These are phyloP conservation scores for Aspergillus sp. DNA, from an alignment of 2,329 filamentous ascomycete species.

Conservation along the genomic window DNA sequence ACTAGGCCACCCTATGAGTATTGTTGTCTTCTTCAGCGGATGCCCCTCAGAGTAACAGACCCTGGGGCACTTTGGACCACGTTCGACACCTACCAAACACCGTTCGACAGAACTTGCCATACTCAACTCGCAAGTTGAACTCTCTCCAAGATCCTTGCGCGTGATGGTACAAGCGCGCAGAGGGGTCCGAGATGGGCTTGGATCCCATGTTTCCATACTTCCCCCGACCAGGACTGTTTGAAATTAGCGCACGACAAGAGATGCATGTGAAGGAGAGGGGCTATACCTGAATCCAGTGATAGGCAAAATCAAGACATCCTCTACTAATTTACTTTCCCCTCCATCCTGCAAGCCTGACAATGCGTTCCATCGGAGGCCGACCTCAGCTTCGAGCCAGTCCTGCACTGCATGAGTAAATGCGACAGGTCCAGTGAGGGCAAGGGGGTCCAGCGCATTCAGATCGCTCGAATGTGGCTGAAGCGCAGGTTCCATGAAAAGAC, in stretches of 20 bases:
- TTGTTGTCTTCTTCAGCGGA: background rate
- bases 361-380: slow-evolving; percentile 34
- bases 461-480: slow-evolving; percentile 13
- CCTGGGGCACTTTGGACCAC: slow-evolving; percentile 28
- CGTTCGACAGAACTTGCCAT: slow-evolving; percentile 37
- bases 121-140: slow-evolving; percentile 30
- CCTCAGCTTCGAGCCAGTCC: slow-evolving; percentile 24
- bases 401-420: slow-evolving; percentile 32
- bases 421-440: slow-evolving; percentile 34
- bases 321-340: slow-evolving; percentile 32
- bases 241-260: background rate
- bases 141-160: slow-evolving; percentile 37
- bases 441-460: slow-evolving; percentile 28
- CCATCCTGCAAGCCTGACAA: slow-evolving; percentile 33
- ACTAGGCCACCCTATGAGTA: background rate
- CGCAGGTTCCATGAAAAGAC: slow-evolving; percentile 13
- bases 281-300: slow-evolving; percentile 38
- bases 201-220: slow-evolving; percentile 36
- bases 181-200: slow-evolving; percentile 30
- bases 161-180: slow-evolving; percentile 32
- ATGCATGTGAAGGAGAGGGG: no score
- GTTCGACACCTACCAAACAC: slow-evolving; percentile 34
- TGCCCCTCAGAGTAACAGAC: background rate
- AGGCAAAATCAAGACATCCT: slow-evolving; percentile 36
- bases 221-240: slow-evolving; percentile 29